Evolutionary conservation across 176 grass and related monocot species (phyloP), one percentile per base, ranked within the genome.

Genomic region (Phoenix roebelenii): DNA sequence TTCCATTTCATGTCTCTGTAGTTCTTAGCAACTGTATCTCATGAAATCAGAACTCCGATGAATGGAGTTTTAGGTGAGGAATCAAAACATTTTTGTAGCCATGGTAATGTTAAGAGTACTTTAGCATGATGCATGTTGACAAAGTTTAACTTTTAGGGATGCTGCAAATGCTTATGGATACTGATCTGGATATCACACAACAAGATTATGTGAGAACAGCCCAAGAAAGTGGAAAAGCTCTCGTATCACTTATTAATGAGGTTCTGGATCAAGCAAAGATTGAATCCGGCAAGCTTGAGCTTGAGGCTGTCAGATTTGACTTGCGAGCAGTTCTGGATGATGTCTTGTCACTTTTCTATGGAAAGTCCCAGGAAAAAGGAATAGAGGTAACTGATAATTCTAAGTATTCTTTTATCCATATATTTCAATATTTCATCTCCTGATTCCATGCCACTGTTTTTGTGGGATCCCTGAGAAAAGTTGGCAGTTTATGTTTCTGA

Each of bases 91-190:
- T 51, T 62, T 55, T 16, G 68, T 49, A 26, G 61, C 24, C 17
- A 25, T 26, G 3, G 59, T 51, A 49, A 58, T 28, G 25, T 32
- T 0, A 63, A 25, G 4, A 58, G 49, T 58, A 52, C 32, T 59
- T 20, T 65, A 18, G 35, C 51, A 67, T 52, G 57, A 16, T 26
- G n/a, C 15, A 35, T 14, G 35, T 12, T 44, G 35, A 44, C 35
- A 44, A 44, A 44, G 2, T 44, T 14, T 44, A 44, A 44, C 9
- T 72, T 63, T 5, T 58, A 98, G 94, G 94, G 68, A 98, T 98
- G 94, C 82, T 98, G 71, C 88, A 98, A 89, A 98, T 98, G 88
- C 79, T 98, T 58, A 92, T 98, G 82, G 94, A 98, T 73, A 98
- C 94, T 75, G 79, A 98, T 72, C 60, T 98, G 67, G 94, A 98